These are phyloP conservation scores for Dictyostelium firmibasis DNA, from an alignment of 78 protist genomes.

Conservation along the genomic window DNA sequence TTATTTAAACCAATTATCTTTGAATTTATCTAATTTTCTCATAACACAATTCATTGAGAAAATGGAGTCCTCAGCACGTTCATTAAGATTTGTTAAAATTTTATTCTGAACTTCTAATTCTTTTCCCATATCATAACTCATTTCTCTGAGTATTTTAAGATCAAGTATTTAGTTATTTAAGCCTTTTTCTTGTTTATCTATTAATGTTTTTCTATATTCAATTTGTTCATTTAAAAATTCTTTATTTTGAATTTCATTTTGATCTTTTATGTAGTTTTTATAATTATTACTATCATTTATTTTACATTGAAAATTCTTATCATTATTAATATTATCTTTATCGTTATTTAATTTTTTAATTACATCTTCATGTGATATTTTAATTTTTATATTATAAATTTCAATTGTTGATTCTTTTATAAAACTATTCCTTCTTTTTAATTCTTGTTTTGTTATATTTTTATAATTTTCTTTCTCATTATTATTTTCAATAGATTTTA, in stretches of 20 bases:
- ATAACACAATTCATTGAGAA: slow-evolving; percentile 12
- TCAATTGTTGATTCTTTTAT: background rate
- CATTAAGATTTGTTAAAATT: slow-evolving; percentile 21
- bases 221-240: slow-evolving; percentile 14
- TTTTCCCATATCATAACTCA: background rate
- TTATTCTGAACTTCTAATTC: slow-evolving; percentile 1
- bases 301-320: too few species aligned
- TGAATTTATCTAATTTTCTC: slow-evolving; percentile 60
- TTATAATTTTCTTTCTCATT: background rate
- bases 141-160: background rate
- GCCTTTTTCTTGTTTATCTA: slow-evolving; percentile 25
- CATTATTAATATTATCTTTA: too few species aligned
- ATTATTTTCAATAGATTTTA: background rate
- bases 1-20: background rate
- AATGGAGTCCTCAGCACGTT: background rate
- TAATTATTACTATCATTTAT: background rate
- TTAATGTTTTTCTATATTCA: background rate
- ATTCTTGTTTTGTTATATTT: background rate
- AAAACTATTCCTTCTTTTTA: slow-evolving; percentile 23
- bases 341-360: slow-evolving; percentile 12
- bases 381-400: background rate
- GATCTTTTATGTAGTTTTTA: background rate
- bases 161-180: background rate
- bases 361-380: background rate
- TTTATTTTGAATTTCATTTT: slow-evolving; percentile 27